Evolutionary conservation across 139 green algal genomes (phyloP), one percentile per base, ranked within the genome.

Genomic region (Nannochloris sp.): DNA sequence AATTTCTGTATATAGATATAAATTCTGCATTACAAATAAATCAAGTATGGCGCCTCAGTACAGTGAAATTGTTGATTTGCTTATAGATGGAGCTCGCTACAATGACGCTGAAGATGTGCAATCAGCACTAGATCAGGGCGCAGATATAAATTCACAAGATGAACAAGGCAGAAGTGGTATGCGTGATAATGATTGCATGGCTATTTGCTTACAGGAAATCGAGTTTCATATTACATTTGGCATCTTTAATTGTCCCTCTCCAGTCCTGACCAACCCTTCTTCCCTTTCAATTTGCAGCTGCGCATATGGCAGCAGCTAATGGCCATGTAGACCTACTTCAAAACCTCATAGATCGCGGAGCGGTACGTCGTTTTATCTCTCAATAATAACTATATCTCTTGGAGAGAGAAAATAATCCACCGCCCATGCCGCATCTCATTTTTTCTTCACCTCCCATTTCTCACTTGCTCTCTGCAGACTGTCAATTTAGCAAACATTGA

Each of bases 221-320:
- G n/a, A n/a, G n/a, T n/a, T n/a, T n/a, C n/a, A n/a, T n/a, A n/a
- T n/a, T n/a, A 19, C 25, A 45, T 9, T n/a, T 4, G 32, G 27
- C 6, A 25, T 42, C 9, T 14, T 29, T 64, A 27, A 38, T 23
- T 51, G 2, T 48, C 14, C 15, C 13, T 35, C 29, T 8, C 13
- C 54, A 30, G 29, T 6, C 9, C 29, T 12, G 30, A 54, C 24
- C 23, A 24, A 24, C 3, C 9, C 5, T 24, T 19, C 54, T 25
- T 29, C 23, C 34, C 15, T 23, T 6, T 54, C 7, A 56, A 12
- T 36, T 51, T 57, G 24, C 82, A 90, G 87, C 81, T 10, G 68
- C 91, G 15, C 86, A 93, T 53, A 93, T 93, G 87, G 87, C 87
- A 5, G 71, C 73, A 13, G 87, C 86, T 3, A 93, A 93, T 45